Evolutionary conservation across 2,329 filamentous ascomycete genomes (phyloP).

Genomic region (Penicillium sp.): DNA sequence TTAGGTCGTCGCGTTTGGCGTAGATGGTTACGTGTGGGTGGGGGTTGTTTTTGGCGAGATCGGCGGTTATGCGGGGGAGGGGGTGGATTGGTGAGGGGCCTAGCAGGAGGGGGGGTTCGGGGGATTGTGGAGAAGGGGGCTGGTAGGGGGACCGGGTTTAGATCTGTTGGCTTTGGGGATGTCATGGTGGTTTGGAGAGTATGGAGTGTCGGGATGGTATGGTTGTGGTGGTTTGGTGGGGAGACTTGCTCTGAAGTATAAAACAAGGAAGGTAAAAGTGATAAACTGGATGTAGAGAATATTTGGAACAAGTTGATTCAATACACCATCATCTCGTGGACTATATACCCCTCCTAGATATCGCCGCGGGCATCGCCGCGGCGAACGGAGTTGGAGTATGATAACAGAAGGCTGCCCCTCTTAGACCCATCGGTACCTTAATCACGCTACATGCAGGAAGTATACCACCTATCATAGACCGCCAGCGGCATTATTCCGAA

Average conservation of each 20-base stretch:
- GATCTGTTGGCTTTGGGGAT: not conserved
- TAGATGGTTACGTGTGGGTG: conserved; percentile 59
- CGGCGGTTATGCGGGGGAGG: conserved; percentile 63
- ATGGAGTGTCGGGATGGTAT: not conserved
- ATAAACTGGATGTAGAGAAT: not conserved
- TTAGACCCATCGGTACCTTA: not conserved
- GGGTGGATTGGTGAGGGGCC: conserved; percentile 68
- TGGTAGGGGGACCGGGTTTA: conserved; percentile 47
- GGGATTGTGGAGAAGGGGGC: conserved; percentile 65
- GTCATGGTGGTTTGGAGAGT: not conserved
- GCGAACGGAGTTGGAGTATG: not conserved
- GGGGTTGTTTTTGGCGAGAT: conserved; percentile 48
- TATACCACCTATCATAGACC: not conserved
- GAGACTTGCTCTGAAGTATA: not conserved
- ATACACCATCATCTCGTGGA: not conserved
- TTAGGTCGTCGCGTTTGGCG: conserved; percentile 71
- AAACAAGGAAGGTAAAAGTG: not conserved
- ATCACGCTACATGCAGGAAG: not conserved
- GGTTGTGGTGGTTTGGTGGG: not conserved
- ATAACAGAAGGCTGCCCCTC: not conserved
- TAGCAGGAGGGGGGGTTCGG: conserved; percentile 61
- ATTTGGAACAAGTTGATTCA: not conserved
- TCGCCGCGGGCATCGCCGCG: conserved; percentile 4
- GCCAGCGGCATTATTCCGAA: not conserved
- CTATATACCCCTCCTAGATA: not conserved